Base-by-base conservation (phyloP, 2,329 filamentous ascomycete species). In the Xylaria sp. region DNA sequence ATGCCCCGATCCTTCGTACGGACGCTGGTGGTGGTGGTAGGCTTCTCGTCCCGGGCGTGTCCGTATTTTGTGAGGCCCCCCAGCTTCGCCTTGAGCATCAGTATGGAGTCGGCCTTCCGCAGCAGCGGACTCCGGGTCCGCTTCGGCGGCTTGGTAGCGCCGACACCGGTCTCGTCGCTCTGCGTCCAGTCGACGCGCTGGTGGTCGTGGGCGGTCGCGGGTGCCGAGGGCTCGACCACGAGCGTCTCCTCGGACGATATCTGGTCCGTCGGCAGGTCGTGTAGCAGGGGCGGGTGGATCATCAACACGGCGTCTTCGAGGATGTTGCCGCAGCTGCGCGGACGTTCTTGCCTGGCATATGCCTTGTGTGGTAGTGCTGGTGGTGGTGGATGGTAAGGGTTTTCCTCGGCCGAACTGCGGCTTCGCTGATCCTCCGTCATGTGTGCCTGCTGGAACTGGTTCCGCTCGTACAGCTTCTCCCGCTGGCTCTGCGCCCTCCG, bases 121-220 rank as follows among this genome's bases (percentile, higher is more conserved):
- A 80, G 64, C 58, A 73, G 50, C 50, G 71, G 66, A 4, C 64
- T 60, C 38, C 48, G 50, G 29, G 40, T 46, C 17, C 45, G 19
- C 39, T 48, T 55, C 39, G 61, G 48, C 52, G 59, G 61, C 57
- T 61, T n/a, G n/a, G n/a, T n/a, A n/a, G n/a, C 56, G 54, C 57
- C 44, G 16, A 62, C 45, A 52, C 57, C 44, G 16, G 61, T 45
- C 67, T 84, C 79, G 57, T 85, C 82, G 61, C 76, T 79, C 65
- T 86, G 82, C 24, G 80, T 79, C 83, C 83, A 86, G 66, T 86
- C 82, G 50, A 79, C 77, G 26, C 76, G 72, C n/a, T n/a, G n/a
- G 60, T 75, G 73, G 50, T 76, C 70, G 24, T 73, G 57, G 13
- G 63, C 63, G 41, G 56, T 56, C 4, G 54, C 56, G 20, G 59